These are phyloP conservation scores for Penicillium sp. DNA, from an alignment of 2,329 filamentous ascomycete genomes.

Conservation along the genomic window DNA sequence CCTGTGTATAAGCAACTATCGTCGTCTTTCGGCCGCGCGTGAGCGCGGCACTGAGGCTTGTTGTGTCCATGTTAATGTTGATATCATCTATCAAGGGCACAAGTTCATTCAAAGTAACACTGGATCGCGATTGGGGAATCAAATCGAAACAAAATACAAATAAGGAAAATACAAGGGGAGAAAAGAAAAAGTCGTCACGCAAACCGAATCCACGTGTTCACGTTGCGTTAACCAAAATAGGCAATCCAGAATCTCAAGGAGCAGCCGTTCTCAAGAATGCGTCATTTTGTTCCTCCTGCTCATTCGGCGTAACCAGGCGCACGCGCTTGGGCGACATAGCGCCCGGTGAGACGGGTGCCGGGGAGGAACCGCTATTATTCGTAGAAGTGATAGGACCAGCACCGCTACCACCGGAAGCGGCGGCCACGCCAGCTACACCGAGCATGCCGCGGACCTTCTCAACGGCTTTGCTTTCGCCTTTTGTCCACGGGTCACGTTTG, in stretches of 20 bases:
- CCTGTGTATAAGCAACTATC: no score
- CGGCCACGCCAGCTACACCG: conserved; percentile 37
- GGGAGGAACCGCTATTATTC: conserved; percentile 17
- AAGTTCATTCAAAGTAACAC: conserved; percentile 1
- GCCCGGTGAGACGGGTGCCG: conserved; percentile 31
- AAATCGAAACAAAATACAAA: conserved; percentile 2
- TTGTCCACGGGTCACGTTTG: conserved; percentile 48
- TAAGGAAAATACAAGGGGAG: neutral
- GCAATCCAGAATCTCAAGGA: neutral
- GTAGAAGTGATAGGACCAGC: conserved; percentile 20
- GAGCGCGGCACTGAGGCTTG: no score
- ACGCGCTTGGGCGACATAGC: conserved; percentile 48
- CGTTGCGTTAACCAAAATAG: neutral
- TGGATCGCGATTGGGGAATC: conserved; percentile 14
- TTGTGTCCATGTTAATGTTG: neutral
- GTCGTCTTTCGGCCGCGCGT: no score
- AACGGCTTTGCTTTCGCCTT: conserved; percentile 48
- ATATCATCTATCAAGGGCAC: neutral
- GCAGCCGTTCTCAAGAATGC: conserved; percentile 23
- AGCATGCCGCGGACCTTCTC: conserved; percentile 49
- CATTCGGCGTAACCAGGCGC: conserved; percentile 45
- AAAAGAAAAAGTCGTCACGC: neutral
- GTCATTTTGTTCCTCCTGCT: conserved; percentile 36
- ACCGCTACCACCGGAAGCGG: conserved; percentile 28
- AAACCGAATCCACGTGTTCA: neutral